Evolutionary conservation across 805 yeast species (phyloP), one percentile per base, ranked within the genome.

Genomic region (Candida orba): DNA sequence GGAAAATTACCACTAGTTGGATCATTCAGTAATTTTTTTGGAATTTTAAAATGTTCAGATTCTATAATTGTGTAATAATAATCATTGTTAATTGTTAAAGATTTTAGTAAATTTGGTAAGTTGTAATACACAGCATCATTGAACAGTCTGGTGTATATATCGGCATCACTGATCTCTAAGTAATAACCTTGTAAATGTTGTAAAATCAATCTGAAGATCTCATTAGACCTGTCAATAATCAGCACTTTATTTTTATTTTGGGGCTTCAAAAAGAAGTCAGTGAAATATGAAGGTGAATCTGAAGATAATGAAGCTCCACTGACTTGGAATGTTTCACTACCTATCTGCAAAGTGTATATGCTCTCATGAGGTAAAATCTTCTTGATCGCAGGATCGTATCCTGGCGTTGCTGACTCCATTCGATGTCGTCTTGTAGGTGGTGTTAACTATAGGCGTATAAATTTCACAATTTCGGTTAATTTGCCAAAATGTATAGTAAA

Each of bases 261-360:
- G 7, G 62, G 61, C 18, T 65, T 55, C 6, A 54, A 52, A 59
- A 89, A 89, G 64, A 69, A 86, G 24, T 73, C 68, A 3, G 96
- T 87, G 67, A 89, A 90, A 59, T 84, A 88, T 5, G 95, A 85
- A 0, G 97, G 97, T 0, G 82, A 81, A 63, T 89, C 96, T 2
- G 84, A 84, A 23, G 88, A 82, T 33, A 89, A 63, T 2, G 95
- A 86, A 0, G 93, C 90, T 1, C 96, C 96, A 55, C 88, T 80
- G 15, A 82, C 52, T n/a, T 71, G 67, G 60, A 80, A 88, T 23
- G 76, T 50, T 49, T 68, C 69, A 34, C 69, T 72, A 0, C 95
- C 95, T 12, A 87, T 78, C 57, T 81, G 86, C 23, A 88, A 72
- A 15, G 79, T 69, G 62, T 73, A 88, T 62, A 84, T 76, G 45